Base-by-base conservation (phyloP, 306 rosid genomes). In the Pachyrhizus erosus region DNA sequence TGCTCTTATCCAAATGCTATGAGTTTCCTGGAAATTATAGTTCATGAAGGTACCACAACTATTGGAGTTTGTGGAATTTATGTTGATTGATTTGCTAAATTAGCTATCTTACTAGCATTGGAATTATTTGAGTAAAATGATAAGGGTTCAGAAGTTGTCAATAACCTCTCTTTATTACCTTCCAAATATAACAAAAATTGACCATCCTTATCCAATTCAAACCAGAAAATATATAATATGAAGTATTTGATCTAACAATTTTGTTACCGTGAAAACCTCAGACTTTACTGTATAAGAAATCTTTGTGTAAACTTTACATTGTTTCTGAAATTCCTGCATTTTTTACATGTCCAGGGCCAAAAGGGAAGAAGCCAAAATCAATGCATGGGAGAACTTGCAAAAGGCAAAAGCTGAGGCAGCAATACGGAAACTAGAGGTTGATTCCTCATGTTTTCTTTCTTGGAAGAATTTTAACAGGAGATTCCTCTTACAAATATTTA, bases 321-420 rank as follows among this genome's bases (percentile, higher is more conserved):
- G 42, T 55, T 78, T 75, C 58, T 82, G 75, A 77, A 78, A 60
- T 75, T 82, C 70, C 71, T 55, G 15, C 83, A 51, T 29, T 31
- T 68, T 61, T 60, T 14, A 66, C 76, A 72, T 74, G 80, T 85
- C 74, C 94, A 96, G 99, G 87, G 86, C 87, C 76, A 91, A 86
- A 87, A 94, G 97, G 82, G 99, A 96, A 89, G 98, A 96, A 84
- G 98, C 97, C 60, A 93, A 89, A 91, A 96, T 96, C 80, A 87
- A 86, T 24, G 97, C 99, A 23, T 96, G 99, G 99, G 99, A 96
- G 86, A 92, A 96, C 90, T 88, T 96, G 78, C 98, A 96, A 86
- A 96, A 91, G 91, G 98, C 98, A 33, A 93, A 96, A 90, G 96
- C 99, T 67, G 99, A 96, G 89, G 99, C 99, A 75, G 98, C 97